Base-by-base conservation (phyloP, 2,329 filamentous ascomycete species). In the Chrysoporthe austroafricana region DNA sequence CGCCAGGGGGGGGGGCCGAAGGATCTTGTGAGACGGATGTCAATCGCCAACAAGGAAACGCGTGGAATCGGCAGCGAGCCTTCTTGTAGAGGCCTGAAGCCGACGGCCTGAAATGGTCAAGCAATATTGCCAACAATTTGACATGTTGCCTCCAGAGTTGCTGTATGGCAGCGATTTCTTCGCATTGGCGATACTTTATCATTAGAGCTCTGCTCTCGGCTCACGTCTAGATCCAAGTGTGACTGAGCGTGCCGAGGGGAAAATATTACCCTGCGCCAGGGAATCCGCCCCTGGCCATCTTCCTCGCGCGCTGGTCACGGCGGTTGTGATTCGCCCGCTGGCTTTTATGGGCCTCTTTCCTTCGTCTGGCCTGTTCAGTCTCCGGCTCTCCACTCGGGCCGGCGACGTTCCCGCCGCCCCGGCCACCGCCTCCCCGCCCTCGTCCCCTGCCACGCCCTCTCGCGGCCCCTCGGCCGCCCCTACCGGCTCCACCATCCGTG, bases 261-360 rank as follows among this genome's bases (percentile, higher is more conserved):
- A n/a, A 13, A 36, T 1, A 42, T 58, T 18, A 54, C 32, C 50
- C 50, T 54, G 50, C 50, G 21, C 73, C 76, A 9, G 76, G 71
- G 69, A 82, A 79, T 4, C 83, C 83, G 8, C 82, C 85, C 36
- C 87, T 82, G 16, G 85, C 86, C 86, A 90, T 89, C 79, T 91
- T 91, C 74, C 79, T 88, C 14, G 88, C 87, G 46, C 87, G 81
- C 69, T 85, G 85, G 75, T 96, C 91, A 62, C 93, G 86, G 36
- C 94, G 87, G 77, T 93, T 96, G 76, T 97, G 94, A 76, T 97
- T 97, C 43, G 93, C 94, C 69, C 91, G 84, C 32, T 91, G 92
- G 2, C 90, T 85, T 77, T 97, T 97, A 72, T 89, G 91, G 36
- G 91, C 89, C 75, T 97, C 94, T 76, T 97, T 97, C 70, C 86